Evolutionary conservation across 202 grass and related monocot species (phyloP).

Genomic region (Schoenoplectus triqueter): DNA sequence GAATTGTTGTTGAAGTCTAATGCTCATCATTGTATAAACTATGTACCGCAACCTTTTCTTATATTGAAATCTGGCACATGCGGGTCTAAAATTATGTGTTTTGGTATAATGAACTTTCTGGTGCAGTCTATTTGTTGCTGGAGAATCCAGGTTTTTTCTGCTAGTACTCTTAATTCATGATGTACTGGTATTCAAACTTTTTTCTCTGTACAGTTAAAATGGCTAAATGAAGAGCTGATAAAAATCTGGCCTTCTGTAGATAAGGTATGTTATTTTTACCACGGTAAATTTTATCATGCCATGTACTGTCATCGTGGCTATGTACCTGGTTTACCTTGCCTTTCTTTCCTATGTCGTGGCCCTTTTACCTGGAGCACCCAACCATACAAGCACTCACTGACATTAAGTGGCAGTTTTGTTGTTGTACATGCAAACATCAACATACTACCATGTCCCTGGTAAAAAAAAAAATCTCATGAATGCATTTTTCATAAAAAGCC

Average conservation of each 20-base stretch:
- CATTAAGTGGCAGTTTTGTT: too few relatives aligned
- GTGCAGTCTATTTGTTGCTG: background rate
- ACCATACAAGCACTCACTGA: background rate
- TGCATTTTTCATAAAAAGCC: too few relatives aligned
- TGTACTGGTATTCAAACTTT: background rate
- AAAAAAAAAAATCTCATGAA: too few relatives aligned
- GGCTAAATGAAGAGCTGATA: conserved; percentile 86
- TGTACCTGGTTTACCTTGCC: background rate
- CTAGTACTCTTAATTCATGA: background rate
- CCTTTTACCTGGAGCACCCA: background rate
- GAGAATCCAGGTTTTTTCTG: background rate
- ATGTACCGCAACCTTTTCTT: background rate
- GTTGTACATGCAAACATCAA: too few relatives aligned
- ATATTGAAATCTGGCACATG: background rate
- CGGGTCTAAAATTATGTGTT: background rate
- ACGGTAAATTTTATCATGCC: background rate
- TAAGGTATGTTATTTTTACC: conserved; percentile 45
- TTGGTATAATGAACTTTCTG: background rate
- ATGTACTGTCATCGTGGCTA: background rate
- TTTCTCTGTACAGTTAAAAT: conserved; percentile 72
- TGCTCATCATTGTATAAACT: background rate
- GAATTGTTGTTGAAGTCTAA: background rate
- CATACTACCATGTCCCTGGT: too few relatives aligned
- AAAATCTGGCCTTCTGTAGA: conserved; percentile 95
- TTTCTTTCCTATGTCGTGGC: background rate